Evolutionary conservation across 2,329 filamentous ascomycete species (phyloP), one percentile per base, ranked within the genome.

Genomic region (Scolecobasidium constrictum): DNA sequence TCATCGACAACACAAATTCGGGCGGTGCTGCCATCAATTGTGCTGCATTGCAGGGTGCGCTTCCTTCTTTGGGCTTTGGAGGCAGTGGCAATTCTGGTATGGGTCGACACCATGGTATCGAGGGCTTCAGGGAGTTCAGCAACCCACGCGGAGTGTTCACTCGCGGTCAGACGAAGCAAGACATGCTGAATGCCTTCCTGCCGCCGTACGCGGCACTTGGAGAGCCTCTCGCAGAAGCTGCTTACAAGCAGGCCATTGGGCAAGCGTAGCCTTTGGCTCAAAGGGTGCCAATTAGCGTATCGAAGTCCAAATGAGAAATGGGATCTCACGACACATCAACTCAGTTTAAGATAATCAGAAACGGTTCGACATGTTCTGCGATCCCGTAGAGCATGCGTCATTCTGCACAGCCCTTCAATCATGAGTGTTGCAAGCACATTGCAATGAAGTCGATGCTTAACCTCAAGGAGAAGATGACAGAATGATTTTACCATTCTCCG

Each of bases 11-110:
- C 33, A 43, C 40, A 17, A 43, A 43, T 22, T 43, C 40, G 21
- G 40, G 40, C 18, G 40, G 40, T 18, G 40, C 40, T n/a, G 40
- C 40, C 7, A 43, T 43, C 35, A 43, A 43, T 18, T 43, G 33
- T 22, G 40, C 40, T 4, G 40, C 40, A 12, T 37, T 43, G 40
- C 40, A 43, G 15, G 40, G 40, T 17, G 40, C 40, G 3, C 16
- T 43, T n/a, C 40, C 40, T 6, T 43, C 40, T 4, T 12, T 43
- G 40, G 40, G 40, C 5, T 43, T 43, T 19, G 40, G 40, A 4
- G 40, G 40, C 16, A 37, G 33, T 38, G 40, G 40, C 9, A 43
- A 43, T 15, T 37, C 33, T 12, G 40, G 40, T 15, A 43, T 43
- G 40, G 40, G 40, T 3, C 13, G 40, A 13, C 40, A 43, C 31